phyloP scores from a whole-genome alignment of 2,329 filamentous ascomycete genomes.

The Arthrinium puccinioides region DNA sequence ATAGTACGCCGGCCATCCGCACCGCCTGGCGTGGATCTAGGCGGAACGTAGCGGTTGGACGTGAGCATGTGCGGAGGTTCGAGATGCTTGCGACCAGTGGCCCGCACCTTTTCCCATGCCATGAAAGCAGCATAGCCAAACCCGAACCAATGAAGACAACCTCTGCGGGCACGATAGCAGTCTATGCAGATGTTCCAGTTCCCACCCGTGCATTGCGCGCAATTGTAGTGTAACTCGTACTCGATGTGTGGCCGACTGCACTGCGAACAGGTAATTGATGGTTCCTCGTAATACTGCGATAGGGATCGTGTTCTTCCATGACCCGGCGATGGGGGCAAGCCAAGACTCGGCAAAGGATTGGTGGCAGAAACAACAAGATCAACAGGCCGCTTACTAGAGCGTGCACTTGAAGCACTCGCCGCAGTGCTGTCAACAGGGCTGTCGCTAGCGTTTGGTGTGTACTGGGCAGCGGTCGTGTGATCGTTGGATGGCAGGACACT shows the following conservation, averaged over 20 bases:
- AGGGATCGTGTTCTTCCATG: constrained; percentile 29
- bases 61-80: constrained; percentile 51
- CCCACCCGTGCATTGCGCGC: constrained; percentile 60
- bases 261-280: constrained; percentile 63
- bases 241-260: constrained; percentile 70
- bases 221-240: constrained; percentile 82
- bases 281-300: constrained; percentile 56
- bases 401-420: constrained; percentile 12
- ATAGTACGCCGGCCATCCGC: constrained; percentile 49
- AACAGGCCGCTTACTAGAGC: constrained; percentile 24
- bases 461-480: constrained; percentile 19
- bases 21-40: constrained; percentile 40
- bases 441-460: constrained; percentile 5
- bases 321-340: constrained; percentile 21
- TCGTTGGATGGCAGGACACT: constrained; percentile 13
- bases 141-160: constrained; percentile 82
- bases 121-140: constrained; percentile 68
- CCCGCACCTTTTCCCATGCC: constrained; percentile 53
- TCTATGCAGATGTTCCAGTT: constrained; percentile 71
- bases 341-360: constrained; percentile 21
- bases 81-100: constrained; percentile 28
- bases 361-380: constrained; percentile 32
- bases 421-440: constrained; percentile 11
- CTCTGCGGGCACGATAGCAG: constrained; percentile 71
- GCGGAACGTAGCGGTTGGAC: constrained; percentile 48